Base-by-base conservation (phyloP, 106 monocot species). In the Acanthochlamys bracteata region DNA sequence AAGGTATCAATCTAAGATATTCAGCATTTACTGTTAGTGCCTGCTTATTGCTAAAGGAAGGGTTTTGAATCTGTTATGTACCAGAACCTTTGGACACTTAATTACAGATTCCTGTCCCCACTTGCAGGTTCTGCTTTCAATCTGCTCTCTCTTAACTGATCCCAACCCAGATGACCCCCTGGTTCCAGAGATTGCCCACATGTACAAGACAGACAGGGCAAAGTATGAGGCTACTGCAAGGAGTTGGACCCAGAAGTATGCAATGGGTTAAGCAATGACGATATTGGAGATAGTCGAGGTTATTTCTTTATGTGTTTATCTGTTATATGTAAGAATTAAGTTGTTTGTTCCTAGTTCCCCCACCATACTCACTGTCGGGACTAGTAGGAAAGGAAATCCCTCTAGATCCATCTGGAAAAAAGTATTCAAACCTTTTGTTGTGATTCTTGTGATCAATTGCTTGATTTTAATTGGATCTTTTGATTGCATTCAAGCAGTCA, bases 171-270 rank as follows among this genome's bases (percentile, higher is more conserved):
- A 76, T 41, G 76, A 76, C 23, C 76, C 76, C 1, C 58, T 76
- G 52, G 76, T 76, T n/a, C 76, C 76, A 7, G 76, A 76, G 41
- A 76, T 76, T 41, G 76, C 76, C 3, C 76, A 76, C 57, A 76
- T 76, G 76, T 76, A 70, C 69, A 76, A 76, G 76, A 76, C 70
- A 7, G 76, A 76, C 19, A 21, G 76, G 22, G 57, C 16, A 59
- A 78, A 78, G 78, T 78, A 78, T 20, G 78, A 78, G 56, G 66
- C 68, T 11, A 78, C 78, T 33, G 78, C 78, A 6, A 67, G 78
- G 78, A 78, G 78, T 72, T 78, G 78, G 78, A 73, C 78, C 68
- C 78, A 78, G 67, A 78, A 73, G 57, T 73, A 72, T 20, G 78
- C 78, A 14, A 78, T 73, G 72, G 63, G 81, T 23, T 67, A 64